Evolutionary conservation across 768 basidiomycete genomes (phyloP).

Genomic region (Rickenella mellea): DNA sequence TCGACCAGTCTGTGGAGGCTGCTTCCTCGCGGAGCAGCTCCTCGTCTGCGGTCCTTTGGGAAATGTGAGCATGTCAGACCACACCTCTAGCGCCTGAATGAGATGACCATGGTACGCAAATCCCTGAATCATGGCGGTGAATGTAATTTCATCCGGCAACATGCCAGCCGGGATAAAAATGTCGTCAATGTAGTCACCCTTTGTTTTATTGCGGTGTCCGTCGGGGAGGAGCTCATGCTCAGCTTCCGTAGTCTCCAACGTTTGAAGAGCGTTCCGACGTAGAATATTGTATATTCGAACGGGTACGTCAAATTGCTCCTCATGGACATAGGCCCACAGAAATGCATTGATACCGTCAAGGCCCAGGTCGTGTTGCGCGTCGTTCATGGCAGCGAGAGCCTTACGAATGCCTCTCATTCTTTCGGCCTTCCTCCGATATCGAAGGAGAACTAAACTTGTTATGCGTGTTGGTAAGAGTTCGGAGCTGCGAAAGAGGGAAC

Average conservation of each 20-base stretch:
- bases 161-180: constrained; percentile 33
- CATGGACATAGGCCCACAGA: constrained; percentile 58
- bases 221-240: not conserved
- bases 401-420: constrained; percentile 47
- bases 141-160: constrained; percentile 58
- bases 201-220: constrained; percentile 3
- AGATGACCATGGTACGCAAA: constrained; percentile 69
- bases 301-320: constrained; percentile 45
- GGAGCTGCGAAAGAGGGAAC: constrained; percentile 42
- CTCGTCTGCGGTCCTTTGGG: constrained; percentile 17
- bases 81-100: constrained; percentile 39
- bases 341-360: constrained; percentile 62
- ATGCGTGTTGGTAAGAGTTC: constrained; percentile 48
- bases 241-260: not conserved
- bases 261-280: constrained; percentile 32
- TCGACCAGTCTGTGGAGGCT: too few relatives aligned
- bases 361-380: constrained; percentile 41
- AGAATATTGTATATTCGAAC: constrained; percentile 55
- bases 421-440: constrained; percentile 38
- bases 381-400: constrained; percentile 41
- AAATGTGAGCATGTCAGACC: constrained; percentile 57
- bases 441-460: constrained; percentile 51
- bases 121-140: constrained; percentile 56
- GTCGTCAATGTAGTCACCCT: constrained; percentile 25
- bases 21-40: too few relatives aligned